A percentile compares a stretch with the other conserved stretches of the same genome.
phyloP scores from a whole-genome alignment of 345 rosid species.

The Populus alba region DNA sequence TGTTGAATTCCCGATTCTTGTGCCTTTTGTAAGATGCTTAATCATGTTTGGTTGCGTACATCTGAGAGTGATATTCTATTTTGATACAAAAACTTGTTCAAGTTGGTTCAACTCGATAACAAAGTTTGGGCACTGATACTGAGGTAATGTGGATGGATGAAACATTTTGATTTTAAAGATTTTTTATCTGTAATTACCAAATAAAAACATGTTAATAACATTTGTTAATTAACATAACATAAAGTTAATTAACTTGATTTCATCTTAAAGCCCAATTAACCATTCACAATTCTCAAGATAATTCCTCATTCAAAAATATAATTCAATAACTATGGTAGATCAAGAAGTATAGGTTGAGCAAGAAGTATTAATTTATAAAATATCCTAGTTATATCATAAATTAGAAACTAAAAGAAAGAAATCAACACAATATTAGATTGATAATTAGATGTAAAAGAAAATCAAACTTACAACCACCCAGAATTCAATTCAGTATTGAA shows the following conservation, averaged over 20 bases:
- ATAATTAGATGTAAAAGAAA: no score
- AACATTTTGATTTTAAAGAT: no score
- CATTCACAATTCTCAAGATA: not conserved
- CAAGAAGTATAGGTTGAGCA: not conserved
- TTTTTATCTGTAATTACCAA: no score
- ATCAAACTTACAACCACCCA: no score
- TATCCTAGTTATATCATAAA: not conserved
- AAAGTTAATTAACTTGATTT: no score
- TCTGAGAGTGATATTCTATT: not conserved
- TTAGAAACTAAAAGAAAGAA: not conserved
- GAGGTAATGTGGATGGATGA: fast-evolving
- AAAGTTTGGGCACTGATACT: not conserved
- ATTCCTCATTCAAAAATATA: not conserved
- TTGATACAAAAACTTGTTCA: not conserved
- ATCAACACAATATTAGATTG: no score
- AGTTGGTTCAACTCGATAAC: not conserved
- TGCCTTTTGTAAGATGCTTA: not conserved
- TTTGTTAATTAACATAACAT: no score
- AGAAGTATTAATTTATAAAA: not conserved
- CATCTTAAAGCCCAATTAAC: no score
- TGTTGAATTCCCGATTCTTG: not conserved
- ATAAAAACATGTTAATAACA: no score
- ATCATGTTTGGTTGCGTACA: not conserved
- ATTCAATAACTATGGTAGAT: not conserved
- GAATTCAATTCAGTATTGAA: no score